Percentiles rank a stretch among this genome's conserved stretches.
Evolutionary conservation across 768 basidiomycete genomes (phyloP).

Genomic region (Nidularia sp.): DNA sequence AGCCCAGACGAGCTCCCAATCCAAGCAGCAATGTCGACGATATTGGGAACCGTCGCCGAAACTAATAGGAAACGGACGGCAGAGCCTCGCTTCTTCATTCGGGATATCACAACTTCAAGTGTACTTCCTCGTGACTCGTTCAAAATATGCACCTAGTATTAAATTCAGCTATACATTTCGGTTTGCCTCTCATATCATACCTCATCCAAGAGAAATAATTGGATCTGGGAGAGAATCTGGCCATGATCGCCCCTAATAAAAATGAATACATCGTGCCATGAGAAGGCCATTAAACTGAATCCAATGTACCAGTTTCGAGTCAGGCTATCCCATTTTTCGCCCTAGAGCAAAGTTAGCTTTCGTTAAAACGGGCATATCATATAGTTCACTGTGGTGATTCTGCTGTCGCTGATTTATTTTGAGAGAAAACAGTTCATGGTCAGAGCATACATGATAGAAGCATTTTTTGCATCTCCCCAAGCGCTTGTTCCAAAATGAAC

Average conservation of each 20-base stretch:
- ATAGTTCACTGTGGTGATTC: slow-evolving; percentile 69
- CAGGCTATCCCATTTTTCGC: slow-evolving; percentile 95
- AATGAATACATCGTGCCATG: neutral
- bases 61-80: slow-evolving; percentile 81
- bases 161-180: neutral
- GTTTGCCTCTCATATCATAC: slow-evolving; percentile 28
- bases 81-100: slow-evolving; percentile 79
- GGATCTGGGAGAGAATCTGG: slow-evolving; percentile 65
- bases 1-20: slow-evolving; percentile 45
- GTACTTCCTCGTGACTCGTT: slow-evolving; percentile 89
- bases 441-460: slow-evolving; percentile 69
- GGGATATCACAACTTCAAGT: slow-evolving; percentile 89
- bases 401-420: slow-evolving; percentile 18
- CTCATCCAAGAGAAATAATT: slow-evolving; percentile 89
- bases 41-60: slow-evolving; percentile 93
- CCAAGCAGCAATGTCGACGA: slow-evolving; percentile 87
- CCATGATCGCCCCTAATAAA: slow-evolving; percentile 52
- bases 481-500: slow-evolving; percentile 57
- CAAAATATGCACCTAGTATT: slow-evolving; percentile 49
- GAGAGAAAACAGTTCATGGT: neutral
- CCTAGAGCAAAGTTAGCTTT: slow-evolving; percentile 38
- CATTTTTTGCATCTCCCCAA: slow-evolving; percentile 71
- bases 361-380: neutral
- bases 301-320: slow-evolving; percentile 73
- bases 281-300: neutral